Percentiles rank a stretch among this genome's conserved stretches.
phyloP scores from a whole-genome alignment of 345 rosid species.

The Rhizophora mangle region DNA sequence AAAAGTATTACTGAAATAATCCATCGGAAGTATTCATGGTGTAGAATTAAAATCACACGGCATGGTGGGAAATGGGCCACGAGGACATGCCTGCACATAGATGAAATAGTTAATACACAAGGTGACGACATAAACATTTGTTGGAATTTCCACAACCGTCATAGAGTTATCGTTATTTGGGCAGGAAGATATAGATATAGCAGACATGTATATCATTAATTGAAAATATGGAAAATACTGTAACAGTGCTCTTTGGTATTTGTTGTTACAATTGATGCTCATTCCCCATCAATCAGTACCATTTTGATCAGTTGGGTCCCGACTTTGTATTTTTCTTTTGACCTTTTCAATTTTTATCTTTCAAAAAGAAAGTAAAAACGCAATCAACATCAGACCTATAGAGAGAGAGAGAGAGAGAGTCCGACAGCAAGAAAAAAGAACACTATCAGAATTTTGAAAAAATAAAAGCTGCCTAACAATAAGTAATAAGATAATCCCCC shows the following conservation, averaged over 20 bases:
- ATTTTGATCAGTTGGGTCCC: not conserved
- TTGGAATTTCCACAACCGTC: not conserved
- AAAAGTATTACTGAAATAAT: too few relatives aligned
- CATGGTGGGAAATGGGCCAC: slow-evolving; percentile 17
- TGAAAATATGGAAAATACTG: slow-evolving; percentile 9
- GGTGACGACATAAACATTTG: not conserved
- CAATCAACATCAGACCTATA: too few relatives aligned
- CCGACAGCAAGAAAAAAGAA: too few relatives aligned
- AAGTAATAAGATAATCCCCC: too few relatives aligned
- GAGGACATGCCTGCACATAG: not conserved
- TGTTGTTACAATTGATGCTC: slow-evolving; percentile 10
- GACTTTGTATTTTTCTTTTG: too few relatives aligned
- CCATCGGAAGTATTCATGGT: not conserved
- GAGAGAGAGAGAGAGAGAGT: too few relatives aligned
- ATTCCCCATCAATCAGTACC: slow-evolving; percentile 12
- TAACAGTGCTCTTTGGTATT: not conserved
- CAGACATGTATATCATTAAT: slow-evolving; percentile 14
- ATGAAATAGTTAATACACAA: not conserved
- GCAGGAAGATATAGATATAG: not conserved
- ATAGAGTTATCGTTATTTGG: not conserved
- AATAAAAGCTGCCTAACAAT: too few relatives aligned
- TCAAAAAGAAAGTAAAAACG: too few relatives aligned
- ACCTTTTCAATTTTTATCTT: too few relatives aligned
- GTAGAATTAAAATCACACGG: not conserved
- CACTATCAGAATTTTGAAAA: too few relatives aligned